Evolutionary conservation across 1,284 basidiomycete species (phyloP).

Genomic region (Farysia itapuensis): DNA sequence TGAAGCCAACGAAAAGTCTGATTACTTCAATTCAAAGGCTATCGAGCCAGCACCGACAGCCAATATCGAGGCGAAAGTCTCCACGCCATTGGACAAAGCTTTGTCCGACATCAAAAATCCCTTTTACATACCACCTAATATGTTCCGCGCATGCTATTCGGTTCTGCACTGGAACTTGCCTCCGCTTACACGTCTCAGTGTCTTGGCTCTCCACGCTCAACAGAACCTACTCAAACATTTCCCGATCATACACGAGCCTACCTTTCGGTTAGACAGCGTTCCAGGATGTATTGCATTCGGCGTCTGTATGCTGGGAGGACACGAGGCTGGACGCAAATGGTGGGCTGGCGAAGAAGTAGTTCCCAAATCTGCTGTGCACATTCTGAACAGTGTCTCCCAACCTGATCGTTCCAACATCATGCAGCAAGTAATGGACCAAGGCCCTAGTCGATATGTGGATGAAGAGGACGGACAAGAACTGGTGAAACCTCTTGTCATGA

Average conservation of each 20-base stretch:
- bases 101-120: constrained; percentile 43
- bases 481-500: constrained; percentile 51
- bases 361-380: constrained; percentile 21
- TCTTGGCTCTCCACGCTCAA: constrained; percentile 47
- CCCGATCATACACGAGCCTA: constrained; percentile 49
- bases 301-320: constrained; percentile 47
- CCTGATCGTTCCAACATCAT: constrained; percentile 1
- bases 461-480: constrained; percentile 50
- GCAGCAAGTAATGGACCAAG: constrained; percentile 6
- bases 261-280: constrained; percentile 48
- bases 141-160: constrained; percentile 48
- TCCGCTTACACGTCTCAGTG: constrained; percentile 41
- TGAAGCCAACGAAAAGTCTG: constrained; percentile 19
- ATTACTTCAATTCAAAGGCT: constrained; percentile 35
- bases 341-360: constrained; percentile 52
- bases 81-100: constrained; percentile 33
- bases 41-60: constrained; percentile 1
- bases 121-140: constrained; percentile 42
- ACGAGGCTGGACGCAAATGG: constrained; percentile 48
- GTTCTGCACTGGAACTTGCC: constrained; percentile 47
- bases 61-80: constrained; percentile 7
- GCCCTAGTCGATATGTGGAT: constrained; percentile 21
- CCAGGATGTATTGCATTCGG: constrained; percentile 48
- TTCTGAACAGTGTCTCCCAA: constrained; percentile 16
- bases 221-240: constrained; percentile 53